These are phyloP conservation scores for Diaporthe vexans DNA, from an alignment of 2,329 filamentous ascomycete genomes.

Conservation along the genomic window DNA sequence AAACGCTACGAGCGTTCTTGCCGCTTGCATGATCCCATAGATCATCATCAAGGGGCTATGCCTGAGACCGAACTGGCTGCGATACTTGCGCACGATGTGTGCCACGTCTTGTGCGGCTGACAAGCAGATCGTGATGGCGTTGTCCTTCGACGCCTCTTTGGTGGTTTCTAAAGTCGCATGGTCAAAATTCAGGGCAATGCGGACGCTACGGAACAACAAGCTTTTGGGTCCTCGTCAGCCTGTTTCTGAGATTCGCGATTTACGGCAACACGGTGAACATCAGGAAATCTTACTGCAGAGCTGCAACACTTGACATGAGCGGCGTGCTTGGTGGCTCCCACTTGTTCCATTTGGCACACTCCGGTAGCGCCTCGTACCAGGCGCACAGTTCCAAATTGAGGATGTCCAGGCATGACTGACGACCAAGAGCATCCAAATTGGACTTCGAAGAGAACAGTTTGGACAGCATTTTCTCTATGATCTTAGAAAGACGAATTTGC, in stretches of 20 bases:
- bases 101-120: slow-evolving; percentile 45
- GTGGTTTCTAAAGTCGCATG: slow-evolving; percentile 15
- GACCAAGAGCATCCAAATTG: slow-evolving; percentile 13
- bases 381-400: slow-evolving; percentile 44
- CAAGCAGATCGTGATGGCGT: slow-evolving; percentile 40
- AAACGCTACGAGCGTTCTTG: slow-evolving; percentile 19
- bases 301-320: slow-evolving; percentile 37
- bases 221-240: background rate
- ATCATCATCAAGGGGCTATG: slow-evolving; percentile 46
- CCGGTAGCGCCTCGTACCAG: slow-evolving; percentile 43
- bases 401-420: slow-evolving; percentile 39
- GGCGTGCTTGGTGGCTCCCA: slow-evolving; percentile 44
- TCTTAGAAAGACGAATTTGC: slow-evolving; percentile 12
- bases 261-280: too few species aligned
- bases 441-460: slow-evolving; percentile 1
- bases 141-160: background rate
- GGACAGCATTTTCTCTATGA: slow-evolving; percentile 1
- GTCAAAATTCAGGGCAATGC: slow-evolving; percentile 47
- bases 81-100: slow-evolving; percentile 44
- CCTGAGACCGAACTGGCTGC: slow-evolving; percentile 44
- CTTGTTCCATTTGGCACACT: slow-evolving; percentile 43
- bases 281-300: slow-evolving; percentile 43
- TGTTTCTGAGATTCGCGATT: too few species aligned
- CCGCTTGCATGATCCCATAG: slow-evolving; percentile 46
- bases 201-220: slow-evolving; percentile 45